phyloP scores from a whole-genome alignment of 495 filamentous ascomycete genomes.

The Filosporella fistucella region DNA sequence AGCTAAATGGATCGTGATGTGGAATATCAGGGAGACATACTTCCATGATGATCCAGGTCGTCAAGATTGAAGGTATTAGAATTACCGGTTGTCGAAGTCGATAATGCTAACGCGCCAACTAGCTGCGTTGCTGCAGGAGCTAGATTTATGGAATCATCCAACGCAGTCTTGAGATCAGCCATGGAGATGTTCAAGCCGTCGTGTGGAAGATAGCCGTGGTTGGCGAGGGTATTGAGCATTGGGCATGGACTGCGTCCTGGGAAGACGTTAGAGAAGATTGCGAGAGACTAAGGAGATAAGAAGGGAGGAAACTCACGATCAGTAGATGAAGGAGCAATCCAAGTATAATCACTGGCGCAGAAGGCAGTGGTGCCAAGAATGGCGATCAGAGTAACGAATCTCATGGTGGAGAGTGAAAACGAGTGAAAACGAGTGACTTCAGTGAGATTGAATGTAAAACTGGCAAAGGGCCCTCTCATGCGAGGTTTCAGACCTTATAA shows the following conservation, averaged over 20 bases:
- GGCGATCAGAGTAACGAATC: not conserved
- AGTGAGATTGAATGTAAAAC: no score
- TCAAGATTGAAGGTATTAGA: conserved; percentile 25
- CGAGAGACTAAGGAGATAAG: not conserved
- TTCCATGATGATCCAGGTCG: conserved; percentile 26
- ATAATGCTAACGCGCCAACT: conserved; percentile 22
- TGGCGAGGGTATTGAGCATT: conserved; percentile 15
- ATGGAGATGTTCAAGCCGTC: conserved; percentile 12
- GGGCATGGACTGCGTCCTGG: conserved; percentile 11
- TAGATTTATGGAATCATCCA: conserved; percentile 10
- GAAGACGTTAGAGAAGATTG: not conserved
- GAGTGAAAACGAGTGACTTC: no score
- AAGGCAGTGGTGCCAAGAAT: not conserved
- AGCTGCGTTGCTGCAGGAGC: conserved; percentile 18
- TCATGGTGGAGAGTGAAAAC: not conserved
- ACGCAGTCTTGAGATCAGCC: not conserved
- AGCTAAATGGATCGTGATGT: not conserved
- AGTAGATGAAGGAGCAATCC: conserved; percentile 1
- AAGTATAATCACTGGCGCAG: not conserved
- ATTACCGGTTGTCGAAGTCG: conserved; percentile 25
- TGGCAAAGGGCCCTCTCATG: no score
- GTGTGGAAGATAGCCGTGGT: conserved; percentile 11
- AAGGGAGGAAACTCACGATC: not conserved
- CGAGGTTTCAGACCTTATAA: no score
- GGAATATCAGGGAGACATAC: conserved; percentile 4